Evolutionary conservation across 805 yeast genomes (phyloP), one percentile per base, ranked within the genome.

Genomic region (Saccharomycopsis selenospora): DNA sequence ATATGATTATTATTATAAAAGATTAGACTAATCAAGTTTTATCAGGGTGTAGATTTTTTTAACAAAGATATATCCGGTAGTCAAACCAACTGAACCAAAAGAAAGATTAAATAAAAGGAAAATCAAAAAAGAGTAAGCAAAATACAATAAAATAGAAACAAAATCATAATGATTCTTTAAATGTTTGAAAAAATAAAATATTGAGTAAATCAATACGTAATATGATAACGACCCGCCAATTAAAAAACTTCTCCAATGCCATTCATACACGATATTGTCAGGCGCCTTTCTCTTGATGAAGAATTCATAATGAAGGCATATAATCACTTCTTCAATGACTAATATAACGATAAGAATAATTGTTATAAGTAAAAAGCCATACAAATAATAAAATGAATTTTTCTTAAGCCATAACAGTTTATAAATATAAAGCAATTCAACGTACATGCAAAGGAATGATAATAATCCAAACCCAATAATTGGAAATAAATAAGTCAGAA

Each of bases 181-280:
- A 57, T 75, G 72, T 45, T 69, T 67, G 45, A 76, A 58, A 58
- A 78, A 76, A 61, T 88, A 86, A 59, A 82, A 84, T 18, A 82
- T 58, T 4, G 91, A 76, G 61, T 85, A 87, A 6, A 70, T 62
- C 55, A 77, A 77, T 50, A 88, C 71, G 65, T 83, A 86, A 71
- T 82, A 70, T 26, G 88, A 87, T 43, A 85, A 75, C 49, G 90
- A 79, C 3, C 78, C 68, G 3, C 95, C 86, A 25, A 80, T 77
- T 47, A 77, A 62, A 63, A 86, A 87, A 10, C 88, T 70, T 55
- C 81, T 72, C 95, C 95, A 87, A 60, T 85, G 86, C 96, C 96
- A 89, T 55, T 72, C 67, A 44, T 76, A 75, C 59, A 76, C 64
- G n/a, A 64, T 63, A 18, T 58, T 51, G 25, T 43, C 45, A 6